Percentiles rank a stretch among this genome's conserved stretches.
phyloP scores from a whole-genome alignment of 192 early-diverging fungal genomes.

The Jimgerdemannia lactiflua region DNA sequence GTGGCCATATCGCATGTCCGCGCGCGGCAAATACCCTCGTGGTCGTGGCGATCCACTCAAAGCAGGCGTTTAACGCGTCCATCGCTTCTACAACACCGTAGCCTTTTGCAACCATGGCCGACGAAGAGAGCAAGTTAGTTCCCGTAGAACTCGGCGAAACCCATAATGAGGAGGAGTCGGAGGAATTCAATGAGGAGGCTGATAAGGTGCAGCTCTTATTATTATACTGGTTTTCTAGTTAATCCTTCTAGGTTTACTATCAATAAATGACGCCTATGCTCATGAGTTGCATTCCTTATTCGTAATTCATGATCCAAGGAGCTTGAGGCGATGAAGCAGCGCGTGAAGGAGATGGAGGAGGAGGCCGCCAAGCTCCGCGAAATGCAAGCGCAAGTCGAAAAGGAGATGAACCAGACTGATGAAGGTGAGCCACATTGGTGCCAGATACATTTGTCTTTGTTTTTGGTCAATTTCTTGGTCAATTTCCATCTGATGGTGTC shows the following conservation, averaged over 20 bases:
- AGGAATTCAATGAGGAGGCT: not conserved
- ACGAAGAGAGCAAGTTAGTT: not conserved
- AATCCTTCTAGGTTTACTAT: no score
- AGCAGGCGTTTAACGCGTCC: not conserved
- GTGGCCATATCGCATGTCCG: not conserved
- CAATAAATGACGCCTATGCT: not conserved
- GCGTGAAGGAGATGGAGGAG: slow-evolving; percentile 78
- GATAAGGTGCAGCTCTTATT: not conserved
- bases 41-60: not conserved
- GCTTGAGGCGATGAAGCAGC: slow-evolving; percentile 74
- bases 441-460: not conserved
- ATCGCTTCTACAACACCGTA: not conserved
- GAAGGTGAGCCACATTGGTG: slow-evolving; percentile 34
- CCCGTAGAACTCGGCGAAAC: not conserved
- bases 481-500: not conserved
- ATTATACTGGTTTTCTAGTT: not conserved
- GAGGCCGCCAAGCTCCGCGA: slow-evolving; percentile 78
- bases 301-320: slow-evolving; percentile 42
- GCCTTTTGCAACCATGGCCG: not conserved
- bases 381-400: slow-evolving; percentile 76
- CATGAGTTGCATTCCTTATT: not conserved
- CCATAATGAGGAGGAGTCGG: not conserved
- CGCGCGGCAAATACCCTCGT: not conserved
- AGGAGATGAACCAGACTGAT: slow-evolving; percentile 59
- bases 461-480: no score